These are phyloP conservation scores for Plasmopara muralis DNA, from an alignment of 352 stramenopile genomes.

Conservation along the genomic window DNA sequence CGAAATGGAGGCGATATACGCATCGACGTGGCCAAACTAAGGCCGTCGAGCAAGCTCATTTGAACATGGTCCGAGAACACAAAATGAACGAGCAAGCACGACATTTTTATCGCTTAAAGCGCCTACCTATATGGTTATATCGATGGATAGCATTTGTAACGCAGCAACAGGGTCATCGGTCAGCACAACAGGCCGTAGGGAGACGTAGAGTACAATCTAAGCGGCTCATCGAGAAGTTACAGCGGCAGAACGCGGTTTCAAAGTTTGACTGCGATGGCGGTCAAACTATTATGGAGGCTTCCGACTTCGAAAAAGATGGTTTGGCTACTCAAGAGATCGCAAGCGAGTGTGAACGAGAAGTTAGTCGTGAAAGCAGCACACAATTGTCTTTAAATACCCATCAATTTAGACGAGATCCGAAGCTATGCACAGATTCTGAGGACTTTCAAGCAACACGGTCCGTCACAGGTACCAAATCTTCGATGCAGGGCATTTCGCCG, in stretches of 20 bases:
- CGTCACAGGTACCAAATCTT: constrained; percentile 1
- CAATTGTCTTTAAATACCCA: neutral
- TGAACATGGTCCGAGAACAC: constrained; percentile 15
- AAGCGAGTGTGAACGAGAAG: neutral
- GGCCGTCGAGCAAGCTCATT: constrained; percentile 11
- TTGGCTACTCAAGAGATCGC: neutral
- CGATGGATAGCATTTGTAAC: constrained; percentile 26
- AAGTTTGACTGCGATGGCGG: neutral
- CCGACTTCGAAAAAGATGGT: neutral
- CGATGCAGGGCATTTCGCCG: neutral
- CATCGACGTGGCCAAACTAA: constrained; percentile 5
- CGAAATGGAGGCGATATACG: constrained; percentile 19
- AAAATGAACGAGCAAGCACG: constrained; percentile 23
- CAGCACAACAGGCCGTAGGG: constrained; percentile 16
- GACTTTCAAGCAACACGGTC: neutral
- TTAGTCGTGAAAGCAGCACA: neutral
- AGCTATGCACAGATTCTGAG: constrained; percentile 1
- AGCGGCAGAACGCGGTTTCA: constrained; percentile 13
- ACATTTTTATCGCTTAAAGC: constrained; percentile 29
- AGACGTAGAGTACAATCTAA: constrained; percentile 33
- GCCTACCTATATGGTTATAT: constrained; percentile 47
- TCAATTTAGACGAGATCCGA: neutral
- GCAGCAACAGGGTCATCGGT: constrained; percentile 25
- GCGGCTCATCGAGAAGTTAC: constrained; percentile 33
- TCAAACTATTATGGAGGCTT: constrained; percentile 2